phyloP scores from a whole-genome alignment of 495 filamentous ascomycete genomes.

The Aspergillus sclerotioniger region DNA sequence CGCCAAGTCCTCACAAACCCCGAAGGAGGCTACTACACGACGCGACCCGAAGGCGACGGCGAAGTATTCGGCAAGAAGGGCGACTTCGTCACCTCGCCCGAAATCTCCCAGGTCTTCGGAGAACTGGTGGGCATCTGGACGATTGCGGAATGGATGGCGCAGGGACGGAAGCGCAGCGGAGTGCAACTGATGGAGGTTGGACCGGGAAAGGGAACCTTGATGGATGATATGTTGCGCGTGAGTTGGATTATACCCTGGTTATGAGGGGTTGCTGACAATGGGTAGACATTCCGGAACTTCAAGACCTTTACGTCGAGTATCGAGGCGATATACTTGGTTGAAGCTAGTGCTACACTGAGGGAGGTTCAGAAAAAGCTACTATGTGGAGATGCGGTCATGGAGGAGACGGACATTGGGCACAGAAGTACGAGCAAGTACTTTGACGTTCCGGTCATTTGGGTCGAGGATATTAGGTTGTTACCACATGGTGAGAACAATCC shows the following conservation, averaged over 20 bases:
- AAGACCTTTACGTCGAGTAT: slow-evolving; percentile 71
- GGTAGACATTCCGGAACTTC: slow-evolving; percentile 80
- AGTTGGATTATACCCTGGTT: slow-evolving; percentile 18
- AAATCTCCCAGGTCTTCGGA: slow-evolving; percentile 96
- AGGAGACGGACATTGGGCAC: slow-evolving; percentile 71
- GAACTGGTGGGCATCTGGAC: slow-evolving; percentile 94
- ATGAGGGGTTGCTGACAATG: neutral
- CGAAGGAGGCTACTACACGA: slow-evolving; percentile 92
- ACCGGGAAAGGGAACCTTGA: slow-evolving; percentile 90
- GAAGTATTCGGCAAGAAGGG: slow-evolving; percentile 89
- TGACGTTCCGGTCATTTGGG: slow-evolving; percentile 75
- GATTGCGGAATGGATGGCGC: slow-evolving; percentile 91
- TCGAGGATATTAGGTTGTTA: slow-evolving; percentile 80
- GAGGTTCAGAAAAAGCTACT: slow-evolving; percentile 75
- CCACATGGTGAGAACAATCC: slow-evolving; percentile 55
- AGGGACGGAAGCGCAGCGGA: slow-evolving; percentile 66
- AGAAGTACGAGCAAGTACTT: slow-evolving; percentile 74
- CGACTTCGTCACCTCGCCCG: slow-evolving; percentile 94
- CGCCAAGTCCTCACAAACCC: slow-evolving; percentile 94
- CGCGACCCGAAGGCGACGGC: slow-evolving; percentile 52
- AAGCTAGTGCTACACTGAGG: slow-evolving; percentile 76
- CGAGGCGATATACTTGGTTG: slow-evolving; percentile 84
- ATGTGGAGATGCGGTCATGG: slow-evolving; percentile 72
- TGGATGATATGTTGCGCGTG: slow-evolving; percentile 94
- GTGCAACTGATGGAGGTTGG: slow-evolving; percentile 91